Conservation (phyloP, 2,329 filamentous ascomycete species). For the Fusarium camptoceras region DNA sequence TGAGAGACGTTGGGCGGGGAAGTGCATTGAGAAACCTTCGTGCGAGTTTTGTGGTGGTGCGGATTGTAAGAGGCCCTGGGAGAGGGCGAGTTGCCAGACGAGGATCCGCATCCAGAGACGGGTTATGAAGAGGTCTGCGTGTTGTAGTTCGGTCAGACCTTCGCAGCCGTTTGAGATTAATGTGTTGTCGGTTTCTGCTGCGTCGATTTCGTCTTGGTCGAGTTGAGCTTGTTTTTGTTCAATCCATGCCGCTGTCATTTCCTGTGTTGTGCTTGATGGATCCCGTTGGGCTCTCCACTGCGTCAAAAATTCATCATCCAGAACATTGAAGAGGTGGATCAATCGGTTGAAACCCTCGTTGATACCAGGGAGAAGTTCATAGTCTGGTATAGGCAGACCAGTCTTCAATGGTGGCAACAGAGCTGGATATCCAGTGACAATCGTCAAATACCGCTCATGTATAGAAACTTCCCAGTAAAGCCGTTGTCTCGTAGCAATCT, state of each 20-base stretch:
- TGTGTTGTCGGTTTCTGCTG: slow-evolving; percentile 44
- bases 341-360: slow-evolving; percentile 54
- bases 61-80: slow-evolving; percentile 53
- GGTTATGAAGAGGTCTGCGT: slow-evolving; percentile 55
- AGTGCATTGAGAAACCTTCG: slow-evolving; percentile 55
- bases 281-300: slow-evolving; percentile 53
- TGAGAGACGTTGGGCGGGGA: slow-evolving; percentile 54
- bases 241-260: slow-evolving; percentile 54
- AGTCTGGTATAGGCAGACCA: slow-evolving; percentile 47
- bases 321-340: slow-evolving; percentile 52
- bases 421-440: slow-evolving; percentile 60
- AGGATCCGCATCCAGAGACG: slow-evolving; percentile 56
- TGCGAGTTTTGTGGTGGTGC: slow-evolving; percentile 49
- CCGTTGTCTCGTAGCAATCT: slow-evolving; percentile 51
- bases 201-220: slow-evolving; percentile 53
- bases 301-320: slow-evolving; percentile 54
- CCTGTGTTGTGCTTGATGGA: slow-evolving; percentile 11
- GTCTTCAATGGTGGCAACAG: slow-evolving; percentile 48
- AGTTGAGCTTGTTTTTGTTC: slow-evolving; percentile 56
- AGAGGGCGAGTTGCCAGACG: slow-evolving; percentile 57
- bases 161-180: slow-evolving; percentile 43
- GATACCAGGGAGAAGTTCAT: slow-evolving; percentile 49
- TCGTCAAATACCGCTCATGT: slow-evolving; percentile 67
- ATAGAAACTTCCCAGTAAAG: slow-evolving; percentile 68
- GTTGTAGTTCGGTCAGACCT: slow-evolving; percentile 53